Evolutionary conservation across 2,329 filamentous ascomycete genomes (phyloP).

Genomic region (Paraconiothyrium brasiliense): DNA sequence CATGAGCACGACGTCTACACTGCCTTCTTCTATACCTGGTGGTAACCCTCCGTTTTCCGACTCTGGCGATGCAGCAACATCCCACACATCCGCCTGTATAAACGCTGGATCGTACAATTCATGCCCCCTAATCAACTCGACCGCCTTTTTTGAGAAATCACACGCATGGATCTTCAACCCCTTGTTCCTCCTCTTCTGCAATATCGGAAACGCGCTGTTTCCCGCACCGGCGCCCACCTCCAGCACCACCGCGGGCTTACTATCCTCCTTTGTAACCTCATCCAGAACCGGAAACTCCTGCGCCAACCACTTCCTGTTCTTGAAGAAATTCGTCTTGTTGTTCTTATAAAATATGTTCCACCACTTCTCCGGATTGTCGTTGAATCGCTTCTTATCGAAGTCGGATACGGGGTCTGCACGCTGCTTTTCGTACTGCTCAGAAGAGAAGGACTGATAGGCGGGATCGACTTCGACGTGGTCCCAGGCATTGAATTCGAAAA

Average conservation of each 20-base stretch:
- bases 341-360: conserved; percentile 99
- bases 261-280: conserved; percentile 74
- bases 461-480: conserved; percentile 96
- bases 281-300: conserved; percentile 94
- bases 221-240: conserved; percentile 96
- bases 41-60: conserved; percentile 70
- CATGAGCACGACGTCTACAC: conserved; percentile 90
- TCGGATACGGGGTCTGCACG: conserved; percentile 87
- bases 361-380: conserved; percentile 89
- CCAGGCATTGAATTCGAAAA: conserved; percentile 99
- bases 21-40: conserved; percentile 77
- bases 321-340: conserved; percentile 98
- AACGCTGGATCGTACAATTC: conserved; percentile 75
- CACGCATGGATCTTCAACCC: conserved; percentile 87
- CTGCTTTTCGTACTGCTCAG: conserved; percentile 85
- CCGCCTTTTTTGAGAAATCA: conserved; percentile 94
- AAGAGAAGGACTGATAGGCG: conserved; percentile 84
- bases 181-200: conserved; percentile 84
- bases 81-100: conserved; percentile 95
- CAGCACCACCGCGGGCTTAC: conserved; percentile 75
- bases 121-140: conserved; percentile 87
- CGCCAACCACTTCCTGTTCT: conserved; percentile 95
- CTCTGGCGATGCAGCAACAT: conserved; percentile 66
- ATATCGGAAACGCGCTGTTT: conserved; percentile 93
- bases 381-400: conserved; percentile 93